Evolutionary conservation across 139 green algal genomes (phyloP).

Genomic region (Coelastrella sp.): DNA sequence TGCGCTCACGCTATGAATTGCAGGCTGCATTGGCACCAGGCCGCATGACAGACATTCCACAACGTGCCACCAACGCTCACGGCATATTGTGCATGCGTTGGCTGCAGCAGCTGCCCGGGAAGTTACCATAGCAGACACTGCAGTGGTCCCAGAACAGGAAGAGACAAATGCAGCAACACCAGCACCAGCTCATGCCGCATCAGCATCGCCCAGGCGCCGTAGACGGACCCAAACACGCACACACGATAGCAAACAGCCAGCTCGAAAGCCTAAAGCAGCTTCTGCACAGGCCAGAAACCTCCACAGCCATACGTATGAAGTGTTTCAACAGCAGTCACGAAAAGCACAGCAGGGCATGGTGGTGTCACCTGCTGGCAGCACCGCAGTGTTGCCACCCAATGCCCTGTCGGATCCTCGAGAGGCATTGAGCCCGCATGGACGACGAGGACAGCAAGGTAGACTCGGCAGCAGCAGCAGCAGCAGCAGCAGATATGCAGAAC

Average conservation of each 20-base stretch:
- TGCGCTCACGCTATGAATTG: neutral
- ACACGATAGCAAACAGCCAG: neutral
- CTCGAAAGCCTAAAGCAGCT: neutral
- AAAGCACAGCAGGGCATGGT: neutral
- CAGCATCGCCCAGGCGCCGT: neutral
- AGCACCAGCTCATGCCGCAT: neutral
- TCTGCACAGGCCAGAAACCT: neutral
- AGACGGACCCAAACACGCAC: neutral
- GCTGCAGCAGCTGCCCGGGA: neutral
- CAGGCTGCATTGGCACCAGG: neutral
- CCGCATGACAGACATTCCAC: neutral
- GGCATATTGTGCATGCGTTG: neutral
- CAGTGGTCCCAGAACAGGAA: neutral
- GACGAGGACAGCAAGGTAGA: neutral
- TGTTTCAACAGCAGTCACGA: neutral
- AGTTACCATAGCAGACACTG: neutral
- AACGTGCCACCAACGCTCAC: neutral
- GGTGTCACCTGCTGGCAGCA: neutral
- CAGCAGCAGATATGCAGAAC: neutral
- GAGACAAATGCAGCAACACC: neutral
- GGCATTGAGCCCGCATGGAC: neutral
- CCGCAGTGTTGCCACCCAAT: neutral
- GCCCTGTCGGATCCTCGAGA: slow-evolving; percentile 9
- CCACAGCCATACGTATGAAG: neutral
- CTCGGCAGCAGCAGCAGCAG: slow-evolving; percentile 9